Base-by-base conservation (phyloP, 306 rosid species). In the Vigna trinervia region DNA sequence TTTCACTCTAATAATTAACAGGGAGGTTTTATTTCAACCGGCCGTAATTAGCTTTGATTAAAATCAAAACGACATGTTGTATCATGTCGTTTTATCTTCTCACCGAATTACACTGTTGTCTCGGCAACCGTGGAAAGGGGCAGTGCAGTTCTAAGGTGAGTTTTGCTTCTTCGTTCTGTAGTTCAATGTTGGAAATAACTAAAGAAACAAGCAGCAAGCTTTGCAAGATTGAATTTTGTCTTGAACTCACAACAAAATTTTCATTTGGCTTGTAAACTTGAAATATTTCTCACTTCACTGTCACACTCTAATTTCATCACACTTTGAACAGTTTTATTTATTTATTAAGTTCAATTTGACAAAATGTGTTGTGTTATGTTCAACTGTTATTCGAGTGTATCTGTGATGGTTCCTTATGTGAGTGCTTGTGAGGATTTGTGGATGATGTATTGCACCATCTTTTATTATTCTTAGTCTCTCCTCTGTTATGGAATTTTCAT, bases 361-460 rank as follows among this genome's bases (percentile, higher is more conserved):
- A 48, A 71, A 54, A 53, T 54, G 12, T 56, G 17, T 72, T 72
- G 53, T 56, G 15, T 56, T 56, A 19, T 38, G 5, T 4, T 36
- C 30, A 10, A 20, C 23, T 54, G 20, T 36, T 34, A 10, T 28
- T 30, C 43, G 45, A 58, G 28, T 43, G 19, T 41, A 28, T 58
- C 26, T 22, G 15, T 22, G 26, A 20, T 72, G 63, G 11, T 72
- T 72, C 23, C 41, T 57, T 56, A 22, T 73, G 6, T 73, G 46
- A 46, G 61, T 60, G 59, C 47, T n/a, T 74, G 58, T 41, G 56
- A 73, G 20, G 6, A 30, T 73, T 28, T 13, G 26, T 57, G 57
- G 28, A 58, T 28, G 26, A 13, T 73, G 54, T 38, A 9, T 17
- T 46, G 22, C 5, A n/a, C 12, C 46, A 39, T 67, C 30, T 22